Evolutionary conservation across 495 filamentous ascomycete species (phyloP), one percentile per base, ranked within the genome.

Genomic region (Podospora didyma): DNA sequence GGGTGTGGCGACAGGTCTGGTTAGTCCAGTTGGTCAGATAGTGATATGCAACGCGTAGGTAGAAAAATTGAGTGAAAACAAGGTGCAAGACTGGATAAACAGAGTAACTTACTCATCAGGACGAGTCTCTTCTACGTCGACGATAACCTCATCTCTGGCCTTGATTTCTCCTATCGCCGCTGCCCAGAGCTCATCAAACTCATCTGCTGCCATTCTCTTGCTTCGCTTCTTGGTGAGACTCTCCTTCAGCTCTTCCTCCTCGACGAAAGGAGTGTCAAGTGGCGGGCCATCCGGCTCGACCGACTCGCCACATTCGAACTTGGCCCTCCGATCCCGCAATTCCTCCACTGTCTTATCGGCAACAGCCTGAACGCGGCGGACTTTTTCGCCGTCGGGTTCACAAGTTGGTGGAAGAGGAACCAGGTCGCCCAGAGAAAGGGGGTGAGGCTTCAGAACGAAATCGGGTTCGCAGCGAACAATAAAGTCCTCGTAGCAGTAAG

Each of bases 151-250:
- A 17, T 97, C 94, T 54, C 87, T 82, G 11, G 78, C 76, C 54
- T 87, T 75, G 52, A 97, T 84, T 58, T 97, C 94, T 20, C 90
- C 92, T 54, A 98, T 78, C 24, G 94, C 93, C 39, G 84, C 84
- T 52, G 79, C 81, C 89, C 89, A 98, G 19, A 98, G 80, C 49
- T 97, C 90, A 59, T 96, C 91, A 61, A 97, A 98, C 66, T 97
- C 92, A 21, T 82, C 77, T 62, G 93, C 86, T 49, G 78, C 85
- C 88, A 96, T 89, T 26, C 85, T 82, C 71, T 86, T 89, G 61
- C 83, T 83, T 46, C 86, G 79, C 74, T 88, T 91, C 62, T 83
- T 80, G 46, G 74, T 81, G 51, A 96, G 82, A 45, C 82, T 80
- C 55, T 86, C 75, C 73, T 92, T 96, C 58, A 97, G 76, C 37